Conservation (phyloP, 1,284 basidiomycete genomes). For the Trametes versicolor region DNA sequence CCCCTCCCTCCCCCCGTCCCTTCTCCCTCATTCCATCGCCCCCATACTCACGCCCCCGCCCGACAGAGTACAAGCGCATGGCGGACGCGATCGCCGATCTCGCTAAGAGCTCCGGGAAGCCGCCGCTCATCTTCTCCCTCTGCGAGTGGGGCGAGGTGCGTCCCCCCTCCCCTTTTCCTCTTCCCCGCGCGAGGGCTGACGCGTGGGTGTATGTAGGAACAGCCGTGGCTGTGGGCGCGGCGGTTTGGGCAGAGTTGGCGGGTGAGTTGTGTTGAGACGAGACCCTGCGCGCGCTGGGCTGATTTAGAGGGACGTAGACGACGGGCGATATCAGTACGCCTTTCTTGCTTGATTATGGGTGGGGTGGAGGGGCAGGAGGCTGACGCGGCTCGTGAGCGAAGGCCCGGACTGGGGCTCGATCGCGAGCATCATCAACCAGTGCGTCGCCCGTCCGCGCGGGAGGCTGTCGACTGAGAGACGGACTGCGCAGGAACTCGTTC, state of each 20-base stretch:
- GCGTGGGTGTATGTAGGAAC: conserved; percentile 32
- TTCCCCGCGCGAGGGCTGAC: neutral
- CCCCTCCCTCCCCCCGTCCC: neutral
- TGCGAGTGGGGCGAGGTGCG: conserved; percentile 63
- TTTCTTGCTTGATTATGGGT: too few relatives aligned
- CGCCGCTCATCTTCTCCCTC: conserved; percentile 58
- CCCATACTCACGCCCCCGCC: neutral
- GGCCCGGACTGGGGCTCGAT: conserved; percentile 49
- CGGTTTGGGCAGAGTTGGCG: conserved; percentile 56
- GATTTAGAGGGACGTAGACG: too few relatives aligned
- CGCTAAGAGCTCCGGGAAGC: conserved; percentile 48
- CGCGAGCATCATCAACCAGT: conserved; percentile 55
- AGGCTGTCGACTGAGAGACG: too few relatives aligned
- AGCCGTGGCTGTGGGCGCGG: conserved; percentile 51
- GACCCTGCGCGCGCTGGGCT: too few relatives aligned
- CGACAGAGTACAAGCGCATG: conserved; percentile 58
- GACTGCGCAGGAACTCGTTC: conserved; percentile 47
- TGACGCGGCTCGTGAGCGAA: conserved; percentile 4
- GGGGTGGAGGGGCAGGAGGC: neutral
- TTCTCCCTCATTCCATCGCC: neutral
- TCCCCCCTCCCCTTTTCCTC: neutral
- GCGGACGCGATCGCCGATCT: conserved; percentile 55
- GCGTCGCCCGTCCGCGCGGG: too few relatives aligned
- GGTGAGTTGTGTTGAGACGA: too few relatives aligned
- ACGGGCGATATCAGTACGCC: conserved; percentile 47